Evolutionary conservation across 768 basidiomycete species (phyloP).

Genomic region (Lentinula raphanica): DNA sequence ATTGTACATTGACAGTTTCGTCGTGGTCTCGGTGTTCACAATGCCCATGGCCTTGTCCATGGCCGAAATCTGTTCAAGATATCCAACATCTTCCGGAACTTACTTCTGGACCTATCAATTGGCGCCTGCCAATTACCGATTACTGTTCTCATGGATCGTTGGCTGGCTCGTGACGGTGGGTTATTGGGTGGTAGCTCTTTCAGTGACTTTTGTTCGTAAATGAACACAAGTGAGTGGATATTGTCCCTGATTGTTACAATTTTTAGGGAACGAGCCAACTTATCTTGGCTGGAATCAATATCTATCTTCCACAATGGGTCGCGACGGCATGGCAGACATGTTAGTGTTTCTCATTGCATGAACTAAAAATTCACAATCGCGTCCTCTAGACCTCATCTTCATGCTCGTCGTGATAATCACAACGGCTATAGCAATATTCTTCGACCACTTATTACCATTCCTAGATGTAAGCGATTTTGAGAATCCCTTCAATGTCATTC

Average conservation of each 20-base stretch:
- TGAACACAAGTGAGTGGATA: no score
- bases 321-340: constrained; percentile 59
- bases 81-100: constrained; percentile 56
- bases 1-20: constrained; percentile 27
- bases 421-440: constrained; percentile 49
- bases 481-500: no score
- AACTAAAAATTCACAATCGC: not conserved
- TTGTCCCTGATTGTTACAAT: no score
- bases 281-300: constrained; percentile 51
- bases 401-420: constrained; percentile 45
- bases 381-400: constrained; percentile 45
- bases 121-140: constrained; percentile 40
- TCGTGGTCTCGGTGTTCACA: constrained; percentile 44
- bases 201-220: constrained; percentile 55
- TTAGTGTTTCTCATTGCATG: constrained; percentile 13
- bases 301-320: constrained; percentile 55
- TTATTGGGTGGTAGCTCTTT: constrained; percentile 64
- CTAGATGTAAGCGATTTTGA: constrained; percentile 36
- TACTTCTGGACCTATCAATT: constrained; percentile 67
- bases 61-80: constrained; percentile 55
- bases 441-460: constrained; percentile 44
- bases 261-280: constrained; percentile 52
- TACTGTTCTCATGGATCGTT: constrained; percentile 58
- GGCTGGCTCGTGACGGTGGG: constrained; percentile 68
- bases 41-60: constrained; percentile 48